Evolutionary conservation across 2,329 filamentous ascomycete genomes (phyloP).

Genomic region (Pyricularia pennisetigena): DNA sequence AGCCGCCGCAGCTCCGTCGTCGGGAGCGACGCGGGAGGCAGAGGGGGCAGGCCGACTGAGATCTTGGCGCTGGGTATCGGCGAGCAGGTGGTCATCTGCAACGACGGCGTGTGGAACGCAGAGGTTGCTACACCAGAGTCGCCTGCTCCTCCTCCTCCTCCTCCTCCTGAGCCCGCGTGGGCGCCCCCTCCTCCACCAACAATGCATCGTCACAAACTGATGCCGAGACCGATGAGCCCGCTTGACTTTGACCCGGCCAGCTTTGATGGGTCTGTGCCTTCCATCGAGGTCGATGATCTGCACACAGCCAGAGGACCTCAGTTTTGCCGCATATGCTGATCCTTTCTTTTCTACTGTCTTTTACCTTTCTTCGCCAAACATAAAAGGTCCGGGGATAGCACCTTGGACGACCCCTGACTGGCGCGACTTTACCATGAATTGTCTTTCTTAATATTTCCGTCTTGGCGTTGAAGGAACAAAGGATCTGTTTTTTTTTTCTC

Average conservation of each 20-base stretch:
- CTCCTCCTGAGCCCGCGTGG: not conserved
- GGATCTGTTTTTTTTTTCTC: not conserved
- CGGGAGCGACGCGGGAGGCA: not conserved
- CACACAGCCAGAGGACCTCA: not conserved
- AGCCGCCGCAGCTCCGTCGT: not conserved
- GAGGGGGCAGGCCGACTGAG: constrained; percentile 21
- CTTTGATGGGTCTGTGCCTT: not conserved
- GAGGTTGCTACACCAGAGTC: not conserved
- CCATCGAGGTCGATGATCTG: not conserved
- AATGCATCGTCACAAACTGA: not conserved
- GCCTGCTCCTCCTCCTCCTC: no score
- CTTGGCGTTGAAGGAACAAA: not conserved
- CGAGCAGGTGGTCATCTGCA: constrained; percentile 31
- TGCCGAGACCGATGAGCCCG: not conserved
- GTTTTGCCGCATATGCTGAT: not conserved
- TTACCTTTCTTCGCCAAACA: not conserved
- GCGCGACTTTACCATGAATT: not conserved
- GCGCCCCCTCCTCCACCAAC: not conserved
- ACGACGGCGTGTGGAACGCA: constrained; percentile 24
- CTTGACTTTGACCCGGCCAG: not conserved
- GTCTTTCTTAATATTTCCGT: not conserved
- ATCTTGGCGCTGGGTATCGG: constrained; percentile 30
- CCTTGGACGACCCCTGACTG: not conserved
- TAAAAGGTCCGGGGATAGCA: not conserved
- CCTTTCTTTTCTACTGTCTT: not conserved